Evolutionary conservation across 1,139 yeast species (phyloP), one percentile per base, ranked within the genome.

Genomic region (Pichia terricola): DNA sequence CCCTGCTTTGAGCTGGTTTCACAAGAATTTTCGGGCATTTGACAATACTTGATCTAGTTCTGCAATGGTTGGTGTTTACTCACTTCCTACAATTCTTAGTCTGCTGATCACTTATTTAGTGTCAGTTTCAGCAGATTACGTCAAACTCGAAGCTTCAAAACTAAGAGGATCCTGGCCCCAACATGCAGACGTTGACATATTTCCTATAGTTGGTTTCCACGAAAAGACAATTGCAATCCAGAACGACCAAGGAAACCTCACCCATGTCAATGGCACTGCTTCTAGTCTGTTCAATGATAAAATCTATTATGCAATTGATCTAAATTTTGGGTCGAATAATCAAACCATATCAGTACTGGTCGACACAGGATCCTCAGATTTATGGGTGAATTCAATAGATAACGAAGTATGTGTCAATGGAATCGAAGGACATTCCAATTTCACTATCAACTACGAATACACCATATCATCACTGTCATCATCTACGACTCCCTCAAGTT

Each of bases 301-400:
- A 11, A 25, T 47, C 26, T 47, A 42, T 33, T 50, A 44, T 22
- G 43, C 50, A 1, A 42, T 47, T 39, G 47, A 45, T 32, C 34
- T 76, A 35, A 58, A 62, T 6, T 56, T 80, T 26, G 87, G 87
- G 4, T 69, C 81, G 2, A 70, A 77, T 6, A 58, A 67, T 0
- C 78, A 75, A 50, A 59, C 65, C 11, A 68, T 79, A 31, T 62
- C 66, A 9, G 77, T 77, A 3, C 62, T 76, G 48, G 60, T 80
- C 35, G 85, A 79, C 55, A 77, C 85, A 5, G 83, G 83, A 0
- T 77, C 82, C 4, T 66, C 81, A 3, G 86, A 79, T 55, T 63
- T 78, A 48, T 79, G 85, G 85, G 72, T 78, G 4, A 47, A 47
- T 25, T 47, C 53, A 1, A 34, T 41, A 27, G 49, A 46, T 8